phyloP scores from a whole-genome alignment of 169 alveolate species.

The Besnoitia besnoiti region DNA sequence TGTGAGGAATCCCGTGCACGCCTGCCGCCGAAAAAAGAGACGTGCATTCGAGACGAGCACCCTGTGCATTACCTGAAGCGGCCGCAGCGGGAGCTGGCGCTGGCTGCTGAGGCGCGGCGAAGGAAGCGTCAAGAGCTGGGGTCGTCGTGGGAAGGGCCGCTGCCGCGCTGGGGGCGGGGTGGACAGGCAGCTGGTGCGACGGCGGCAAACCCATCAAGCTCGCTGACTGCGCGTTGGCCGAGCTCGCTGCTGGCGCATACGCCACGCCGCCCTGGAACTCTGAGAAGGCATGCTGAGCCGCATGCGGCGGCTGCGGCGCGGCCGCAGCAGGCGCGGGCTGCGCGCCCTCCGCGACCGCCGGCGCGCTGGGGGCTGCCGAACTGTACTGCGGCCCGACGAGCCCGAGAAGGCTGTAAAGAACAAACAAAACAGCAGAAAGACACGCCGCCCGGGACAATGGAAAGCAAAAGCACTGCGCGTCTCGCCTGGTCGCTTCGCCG shows the following conservation, averaged over 20 bases:
- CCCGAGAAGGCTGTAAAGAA: slow-evolving; percentile 34
- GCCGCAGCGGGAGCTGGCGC: neutral
- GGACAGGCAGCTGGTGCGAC: neutral
- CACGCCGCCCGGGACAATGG: no score
- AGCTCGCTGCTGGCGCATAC: neutral
- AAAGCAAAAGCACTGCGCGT: no score
- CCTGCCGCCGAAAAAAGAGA: no score
- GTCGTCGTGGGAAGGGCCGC: slow-evolving; percentile 36
- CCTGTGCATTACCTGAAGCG: neutral
- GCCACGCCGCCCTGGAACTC: no score
- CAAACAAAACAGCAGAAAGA: neutral
- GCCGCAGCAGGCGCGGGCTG: no score
- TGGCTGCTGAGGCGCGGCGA: slow-evolving; percentile 13
- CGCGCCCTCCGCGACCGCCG: neutral
- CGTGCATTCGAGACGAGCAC: no score
- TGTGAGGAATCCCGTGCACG: no score
- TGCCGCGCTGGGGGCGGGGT: neutral
- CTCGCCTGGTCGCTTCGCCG: no score
- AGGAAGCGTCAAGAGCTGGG: slow-evolving; percentile 37
- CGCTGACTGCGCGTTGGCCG: neutral
- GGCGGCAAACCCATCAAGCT: neutral
- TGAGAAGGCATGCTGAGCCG: slow-evolving; percentile 19
- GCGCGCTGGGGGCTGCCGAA: slow-evolving; percentile 21
- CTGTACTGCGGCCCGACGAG: slow-evolving; percentile 47
- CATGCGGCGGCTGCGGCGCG: slow-evolving; percentile 26